Conservation (phyloP, 192 early-diverging fungal species). For the Coemansia sp. region DNA sequence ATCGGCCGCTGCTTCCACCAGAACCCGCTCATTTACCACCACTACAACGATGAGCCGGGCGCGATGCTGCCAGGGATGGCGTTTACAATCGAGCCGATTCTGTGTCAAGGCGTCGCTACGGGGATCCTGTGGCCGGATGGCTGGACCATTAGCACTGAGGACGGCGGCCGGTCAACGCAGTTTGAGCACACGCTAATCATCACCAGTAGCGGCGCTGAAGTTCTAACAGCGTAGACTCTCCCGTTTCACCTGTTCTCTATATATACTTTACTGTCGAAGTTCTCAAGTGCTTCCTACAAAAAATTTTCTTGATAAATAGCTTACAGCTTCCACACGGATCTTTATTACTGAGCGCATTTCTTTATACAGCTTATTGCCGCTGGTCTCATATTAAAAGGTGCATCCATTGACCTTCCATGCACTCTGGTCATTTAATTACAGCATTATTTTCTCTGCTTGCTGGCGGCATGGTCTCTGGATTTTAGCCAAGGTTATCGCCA, state of each 20-base stretch:
- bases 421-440: no score
- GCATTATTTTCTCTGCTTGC: no score
- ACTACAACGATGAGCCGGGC: conserved; percentile 66
- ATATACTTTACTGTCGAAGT: no score
- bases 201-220: conserved; percentile 58
- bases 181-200: conserved; percentile 81
- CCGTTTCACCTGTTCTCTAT: no score
- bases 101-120: conserved; percentile 70
- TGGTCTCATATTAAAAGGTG: no score
- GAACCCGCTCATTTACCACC: conserved; percentile 75
- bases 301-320: neutral
- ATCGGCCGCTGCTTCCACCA: conserved; percentile 82
- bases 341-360: no score
- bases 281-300: no score
- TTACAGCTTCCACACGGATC: no score
- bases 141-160: conserved; percentile 75
- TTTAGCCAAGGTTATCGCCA: no score
- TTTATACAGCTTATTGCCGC: no score
- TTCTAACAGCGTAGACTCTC: conserved; percentile 59
- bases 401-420: no score
- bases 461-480: no score
- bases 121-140: conserved; percentile 79
- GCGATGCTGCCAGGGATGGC: conserved; percentile 72
- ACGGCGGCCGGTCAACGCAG: conserved; percentile 83
- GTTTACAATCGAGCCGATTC: conserved; percentile 87